Base-by-base conservation (phyloP, 2,329 filamentous ascomycete species). In the Pseudogymnoascus sp. region DNA sequence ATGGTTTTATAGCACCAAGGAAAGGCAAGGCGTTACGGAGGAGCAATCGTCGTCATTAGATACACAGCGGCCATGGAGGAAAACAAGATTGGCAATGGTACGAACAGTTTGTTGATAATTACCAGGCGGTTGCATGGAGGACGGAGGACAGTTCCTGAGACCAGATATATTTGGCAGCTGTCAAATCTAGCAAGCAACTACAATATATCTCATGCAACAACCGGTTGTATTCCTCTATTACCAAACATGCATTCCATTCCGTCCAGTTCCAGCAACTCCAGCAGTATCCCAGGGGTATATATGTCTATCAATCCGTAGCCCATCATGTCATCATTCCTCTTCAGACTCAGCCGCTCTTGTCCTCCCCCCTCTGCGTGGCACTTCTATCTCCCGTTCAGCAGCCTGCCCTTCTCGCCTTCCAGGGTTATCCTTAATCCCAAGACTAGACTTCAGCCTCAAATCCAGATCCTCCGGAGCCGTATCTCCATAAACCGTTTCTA, bases 401-500 rank as follows among this genome's bases (percentile, higher is more conserved):
- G 9, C 6, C 63, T 65, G 11, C 57, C 67, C 7, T 60, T 61
- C 25, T 64, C 14, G 59, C 60, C 20, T 57, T 28, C 54, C 20
- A 37, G 66, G 16, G 60, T 61, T 7, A 64, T 54, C 66, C 38
- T 72, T 71, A 58, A 87, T 74, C 5, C 84, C 85, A 50, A 91
- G 72, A 70, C 85, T 90, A 58, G 80, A 78, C 25, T 79, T 75
- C 57, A 92, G 72, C 69, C 83, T 84, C 70, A 76, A 80, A 64
- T 86, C 81, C 59, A 87, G 70, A 65, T 86, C 82, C 2, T 80
- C 76, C 1, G 76, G 75, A 47, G 77, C 76, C 25, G 63, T 65
- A 6, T 77, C 77, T 1, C 79, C 83, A 71, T 85, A 88, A 0
- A 87, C 78, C 60, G 80, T 74, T 70, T 84, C 75, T 3, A 92